A percentile compares a stretch with the other conserved stretches of the same genome.
These are phyloP conservation scores for Exophiala lecanii-corni DNA, from an alignment of 2,329 filamentous ascomycete species.

Conservation along the genomic window DNA sequence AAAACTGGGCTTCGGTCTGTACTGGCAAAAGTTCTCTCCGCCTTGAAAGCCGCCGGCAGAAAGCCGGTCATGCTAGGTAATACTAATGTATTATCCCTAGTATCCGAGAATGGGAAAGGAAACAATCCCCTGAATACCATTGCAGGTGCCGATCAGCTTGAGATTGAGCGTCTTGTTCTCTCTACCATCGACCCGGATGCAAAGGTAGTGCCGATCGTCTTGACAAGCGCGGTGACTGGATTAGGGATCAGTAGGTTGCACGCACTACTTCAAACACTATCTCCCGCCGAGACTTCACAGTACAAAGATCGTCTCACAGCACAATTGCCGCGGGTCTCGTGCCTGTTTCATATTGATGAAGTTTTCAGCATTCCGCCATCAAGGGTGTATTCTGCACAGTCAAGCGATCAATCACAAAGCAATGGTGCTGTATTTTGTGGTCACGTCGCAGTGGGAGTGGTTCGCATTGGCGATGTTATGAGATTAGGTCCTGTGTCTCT, in stretches of 20 bases:
- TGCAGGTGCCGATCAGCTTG: slow-evolving; percentile 51
- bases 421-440: slow-evolving; percentile 75
- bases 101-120: slow-evolving; percentile 45
- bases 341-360: slow-evolving; percentile 86
- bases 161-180: slow-evolving; percentile 54
- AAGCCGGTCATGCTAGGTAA: slow-evolving; percentile 64
- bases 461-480: slow-evolving; percentile 73
- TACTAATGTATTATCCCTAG: slow-evolving; percentile 3
- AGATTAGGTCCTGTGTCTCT: slow-evolving; percentile 68
- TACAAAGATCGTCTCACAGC: neutral
- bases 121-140: slow-evolving; percentile 53
- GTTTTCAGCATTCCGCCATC: slow-evolving; percentile 71
- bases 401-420: slow-evolving; percentile 40
- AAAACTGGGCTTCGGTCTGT: slow-evolving; percentile 65
- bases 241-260: slow-evolving; percentile 77
- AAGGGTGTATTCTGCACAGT: slow-evolving; percentile 44
- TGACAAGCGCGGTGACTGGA: slow-evolving; percentile 83
- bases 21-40: slow-evolving; percentile 68
- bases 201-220: slow-evolving; percentile 68
- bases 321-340: slow-evolving; percentile 26
- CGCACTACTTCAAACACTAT: slow-evolving; percentile 62
- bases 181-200: slow-evolving; percentile 35
- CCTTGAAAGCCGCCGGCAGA: slow-evolving; percentile 70
- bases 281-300: neutral
- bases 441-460: slow-evolving; percentile 70